phyloP scores from a whole-genome alignment of 306 rosid species.

The Senna tora region DNA sequence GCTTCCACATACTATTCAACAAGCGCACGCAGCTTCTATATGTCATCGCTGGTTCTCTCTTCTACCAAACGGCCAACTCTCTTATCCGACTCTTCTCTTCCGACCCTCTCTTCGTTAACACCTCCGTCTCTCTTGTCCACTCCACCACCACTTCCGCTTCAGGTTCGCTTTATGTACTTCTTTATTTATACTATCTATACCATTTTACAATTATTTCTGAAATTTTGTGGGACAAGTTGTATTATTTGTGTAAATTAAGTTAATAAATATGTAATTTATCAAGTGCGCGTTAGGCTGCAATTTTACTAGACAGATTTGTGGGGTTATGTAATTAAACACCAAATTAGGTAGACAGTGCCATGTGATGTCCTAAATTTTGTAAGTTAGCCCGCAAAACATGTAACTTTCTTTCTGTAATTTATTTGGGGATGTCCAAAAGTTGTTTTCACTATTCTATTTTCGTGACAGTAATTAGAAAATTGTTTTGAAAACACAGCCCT shows the following conservation, averaged over 20 bases:
- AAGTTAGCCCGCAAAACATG: neutral
- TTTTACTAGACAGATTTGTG: neutral
- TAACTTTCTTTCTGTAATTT: neutral
- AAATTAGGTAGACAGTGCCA: neutral
- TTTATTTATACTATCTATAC: neutral
- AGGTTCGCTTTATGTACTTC: conserved; percentile 47
- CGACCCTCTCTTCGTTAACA: conserved; percentile 79
- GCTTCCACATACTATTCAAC: conserved; percentile 57
- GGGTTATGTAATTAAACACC: neutral
- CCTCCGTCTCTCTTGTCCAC: conserved; percentile 89
- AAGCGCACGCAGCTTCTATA: conserved; percentile 53
- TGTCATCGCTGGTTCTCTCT: conserved; percentile 60
- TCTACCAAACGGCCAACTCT: conserved; percentile 67
- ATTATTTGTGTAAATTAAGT: neutral
- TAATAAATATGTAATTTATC: neutral
- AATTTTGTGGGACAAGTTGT: neutral
- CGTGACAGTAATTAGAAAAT: too few species aligned
- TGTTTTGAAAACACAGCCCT: too few species aligned
- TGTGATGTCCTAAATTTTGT: neutral
- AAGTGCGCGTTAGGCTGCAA: neutral
- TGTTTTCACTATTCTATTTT: neutral
- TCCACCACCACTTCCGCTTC: conserved; percentile 72
- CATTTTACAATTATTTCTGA: neutral
- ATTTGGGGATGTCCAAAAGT: neutral
- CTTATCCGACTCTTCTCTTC: conserved; percentile 51